phyloP scores from a whole-genome alignment of 768 basidiomycete genomes.

The Calocybe indica region DNA sequence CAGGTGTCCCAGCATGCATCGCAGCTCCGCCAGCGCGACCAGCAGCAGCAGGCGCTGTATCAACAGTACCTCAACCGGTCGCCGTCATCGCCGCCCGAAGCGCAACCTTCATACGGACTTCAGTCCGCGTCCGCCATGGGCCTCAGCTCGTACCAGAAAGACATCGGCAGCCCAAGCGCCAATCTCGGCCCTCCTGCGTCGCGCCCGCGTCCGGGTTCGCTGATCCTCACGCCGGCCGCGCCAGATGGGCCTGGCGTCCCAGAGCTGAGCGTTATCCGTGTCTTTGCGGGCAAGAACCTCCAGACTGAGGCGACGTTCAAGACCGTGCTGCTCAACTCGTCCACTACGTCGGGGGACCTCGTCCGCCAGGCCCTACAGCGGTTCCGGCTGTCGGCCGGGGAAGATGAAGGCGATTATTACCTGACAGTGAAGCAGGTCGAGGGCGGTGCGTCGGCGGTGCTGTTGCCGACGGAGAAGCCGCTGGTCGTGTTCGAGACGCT shows the following conservation, averaged over 20 bases:
- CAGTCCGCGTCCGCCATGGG: conserved; percentile 71
- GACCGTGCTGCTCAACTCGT: conserved; percentile 87
- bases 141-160: conserved; percentile 29
- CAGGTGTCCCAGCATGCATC: conserved; percentile 63
- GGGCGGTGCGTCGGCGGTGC: conserved; percentile 73
- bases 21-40: conserved; percentile 79
- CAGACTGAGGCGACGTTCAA: conserved; percentile 98
- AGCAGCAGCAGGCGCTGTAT: conserved; percentile 84
- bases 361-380: conserved; percentile 91
- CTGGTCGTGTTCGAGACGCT: conserved; percentile 86
- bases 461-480: conserved; percentile 71
- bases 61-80: conserved; percentile 87
- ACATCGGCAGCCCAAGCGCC: conserved; percentile 24
- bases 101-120: conserved; percentile 66
- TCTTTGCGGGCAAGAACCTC: conserved; percentile 89
- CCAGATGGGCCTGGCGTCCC: conserved; percentile 63
- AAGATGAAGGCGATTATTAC: conserved; percentile 66
- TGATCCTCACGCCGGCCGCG: conserved; percentile 58
- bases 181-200: conserved; percentile 45
- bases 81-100: conserved; percentile 72
- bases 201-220: conserved; percentile 70
- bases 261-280: conserved; percentile 88
- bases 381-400: conserved; percentile 72
- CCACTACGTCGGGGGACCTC: conserved; percentile 79
- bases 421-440: conserved; percentile 92